Conservation (phyloP, 441 rosid genomes). For the Populus hybrid region DNA sequence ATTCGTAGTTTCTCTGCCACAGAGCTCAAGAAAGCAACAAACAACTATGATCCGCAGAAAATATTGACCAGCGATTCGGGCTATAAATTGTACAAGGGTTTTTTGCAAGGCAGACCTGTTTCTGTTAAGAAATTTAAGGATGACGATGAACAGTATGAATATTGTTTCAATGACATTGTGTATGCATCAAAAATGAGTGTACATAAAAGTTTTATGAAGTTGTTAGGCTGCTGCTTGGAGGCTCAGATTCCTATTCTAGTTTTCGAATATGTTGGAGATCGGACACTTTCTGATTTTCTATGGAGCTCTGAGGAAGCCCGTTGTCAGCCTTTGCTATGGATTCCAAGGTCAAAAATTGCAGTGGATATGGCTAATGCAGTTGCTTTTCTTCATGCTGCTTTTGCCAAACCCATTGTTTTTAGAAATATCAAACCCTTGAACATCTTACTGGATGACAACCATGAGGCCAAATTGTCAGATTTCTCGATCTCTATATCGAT, state of each 20-base stretch:
- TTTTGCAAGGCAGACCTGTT: background rate
- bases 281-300: conserved; percentile 13
- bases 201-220: conserved; percentile 35
- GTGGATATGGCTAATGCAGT: conserved; percentile 24
- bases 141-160: background rate
- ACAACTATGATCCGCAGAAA: background rate
- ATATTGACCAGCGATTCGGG: background rate
- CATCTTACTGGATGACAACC: conserved; percentile 26
- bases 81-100: background rate
- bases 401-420: conserved; percentile 34
- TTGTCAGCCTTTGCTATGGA: too few species aligned
- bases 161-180: conserved; percentile 16
- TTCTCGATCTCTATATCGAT: conserved; percentile 29
- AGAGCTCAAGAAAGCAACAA: conserved; percentile 16
- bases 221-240: conserved; percentile 44
- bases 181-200: conserved; percentile 32
- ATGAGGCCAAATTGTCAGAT: conserved; percentile 32
- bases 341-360: conserved; percentile 17
- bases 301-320: background rate
- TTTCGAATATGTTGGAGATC: conserved; percentile 24
- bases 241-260: conserved; percentile 28
- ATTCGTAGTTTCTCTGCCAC: background rate
- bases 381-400: conserved; percentile 39
- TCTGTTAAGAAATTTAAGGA: background rate
- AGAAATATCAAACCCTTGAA: conserved; percentile 16